phyloP scores from a whole-genome alignment of 371 early-diverging fungal genomes.

The Saksenaea oblongispora region DNA sequence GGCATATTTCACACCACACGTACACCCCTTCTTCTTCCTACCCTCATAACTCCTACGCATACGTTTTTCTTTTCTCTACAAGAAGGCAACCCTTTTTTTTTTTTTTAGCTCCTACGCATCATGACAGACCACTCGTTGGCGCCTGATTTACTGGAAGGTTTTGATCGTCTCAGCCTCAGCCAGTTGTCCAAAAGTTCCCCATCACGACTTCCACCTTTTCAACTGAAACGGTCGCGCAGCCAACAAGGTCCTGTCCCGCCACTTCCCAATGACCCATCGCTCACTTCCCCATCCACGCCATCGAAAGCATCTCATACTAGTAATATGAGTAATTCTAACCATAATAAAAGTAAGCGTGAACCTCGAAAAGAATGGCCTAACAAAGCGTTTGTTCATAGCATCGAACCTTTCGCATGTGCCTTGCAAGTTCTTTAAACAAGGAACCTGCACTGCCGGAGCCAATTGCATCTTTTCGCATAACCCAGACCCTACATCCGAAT shows the following conservation, averaged over 20 bases:
- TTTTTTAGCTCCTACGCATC: not conserved
- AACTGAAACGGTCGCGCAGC: constrained; percentile 20
- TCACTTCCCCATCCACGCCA: constrained; percentile 4
- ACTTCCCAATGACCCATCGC: not conserved
- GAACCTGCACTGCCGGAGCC: constrained; percentile 77
- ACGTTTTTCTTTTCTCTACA: too few species aligned
- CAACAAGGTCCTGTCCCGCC: constrained; percentile 16
- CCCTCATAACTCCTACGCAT: not conserved
- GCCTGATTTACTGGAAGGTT: constrained; percentile 18
- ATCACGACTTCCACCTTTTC: constrained; percentile 21
- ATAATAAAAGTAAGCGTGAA: constrained; percentile 14
- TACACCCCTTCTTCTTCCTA: too few species aligned
- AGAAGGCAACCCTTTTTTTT: too few species aligned
- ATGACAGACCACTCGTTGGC: constrained; percentile 21
- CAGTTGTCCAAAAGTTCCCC: constrained; percentile 23
- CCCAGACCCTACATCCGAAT: constrained; percentile 57
- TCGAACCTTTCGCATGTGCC: constrained; percentile 69
- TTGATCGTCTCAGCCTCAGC: constrained; percentile 16
- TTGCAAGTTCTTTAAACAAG: constrained; percentile 81
- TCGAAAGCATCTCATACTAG: constrained; percentile 4
- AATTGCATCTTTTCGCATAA: constrained; percentile 80
- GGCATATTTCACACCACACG: not conserved
- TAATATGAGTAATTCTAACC: constrained; percentile 8
- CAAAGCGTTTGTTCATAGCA: constrained; percentile 11
- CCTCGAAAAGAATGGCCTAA: not conserved